Conservation (phyloP, 176 grass and related monocot species). For the Phoenix roebelenii region DNA sequence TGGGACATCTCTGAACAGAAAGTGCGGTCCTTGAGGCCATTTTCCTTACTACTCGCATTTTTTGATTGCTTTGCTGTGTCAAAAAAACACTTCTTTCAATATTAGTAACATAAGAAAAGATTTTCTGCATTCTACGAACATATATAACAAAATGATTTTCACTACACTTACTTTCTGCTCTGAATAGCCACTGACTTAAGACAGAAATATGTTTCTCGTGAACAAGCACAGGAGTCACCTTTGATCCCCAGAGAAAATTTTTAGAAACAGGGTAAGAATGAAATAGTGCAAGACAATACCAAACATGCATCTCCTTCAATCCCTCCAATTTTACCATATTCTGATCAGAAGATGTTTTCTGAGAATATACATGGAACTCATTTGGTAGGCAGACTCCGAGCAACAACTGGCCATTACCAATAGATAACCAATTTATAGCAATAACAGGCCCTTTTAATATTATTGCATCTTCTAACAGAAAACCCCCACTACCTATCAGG, state of each 20-base stretch:
- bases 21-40: background rate
- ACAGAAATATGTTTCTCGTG: slow-evolving; percentile 81
- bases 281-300: slow-evolving; percentile 67
- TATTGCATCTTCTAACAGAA: slow-evolving; percentile 69
- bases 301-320: slow-evolving; percentile 48
- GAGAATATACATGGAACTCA: slow-evolving; percentile 79
- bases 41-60: slow-evolving; percentile 24
- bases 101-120: slow-evolving; percentile 31
- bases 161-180: slow-evolving; percentile 11
- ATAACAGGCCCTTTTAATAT: slow-evolving; percentile 45
- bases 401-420: slow-evolving; percentile 68
- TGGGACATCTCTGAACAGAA: background rate
- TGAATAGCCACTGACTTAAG: slow-evolving; percentile 52
- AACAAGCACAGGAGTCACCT: slow-evolving; percentile 63
- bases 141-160: slow-evolving; percentile 14
- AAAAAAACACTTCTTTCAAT: slow-evolving; percentile 26
- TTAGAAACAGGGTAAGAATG: slow-evolving; percentile 51
- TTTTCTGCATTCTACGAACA: slow-evolving; percentile 19
- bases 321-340: slow-evolving; percentile 39
- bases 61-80: slow-evolving; percentile 30
- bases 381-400: slow-evolving; percentile 60
- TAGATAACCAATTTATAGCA: slow-evolving; percentile 66
- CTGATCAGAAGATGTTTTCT: slow-evolving; percentile 31
- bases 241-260: slow-evolving; percentile 76
- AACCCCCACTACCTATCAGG: slow-evolving; percentile 41